These are phyloP conservation scores for Pestalotiopsis sp. DNA, from an alignment of 2,329 filamentous ascomycete species.

Conservation along the genomic window DNA sequence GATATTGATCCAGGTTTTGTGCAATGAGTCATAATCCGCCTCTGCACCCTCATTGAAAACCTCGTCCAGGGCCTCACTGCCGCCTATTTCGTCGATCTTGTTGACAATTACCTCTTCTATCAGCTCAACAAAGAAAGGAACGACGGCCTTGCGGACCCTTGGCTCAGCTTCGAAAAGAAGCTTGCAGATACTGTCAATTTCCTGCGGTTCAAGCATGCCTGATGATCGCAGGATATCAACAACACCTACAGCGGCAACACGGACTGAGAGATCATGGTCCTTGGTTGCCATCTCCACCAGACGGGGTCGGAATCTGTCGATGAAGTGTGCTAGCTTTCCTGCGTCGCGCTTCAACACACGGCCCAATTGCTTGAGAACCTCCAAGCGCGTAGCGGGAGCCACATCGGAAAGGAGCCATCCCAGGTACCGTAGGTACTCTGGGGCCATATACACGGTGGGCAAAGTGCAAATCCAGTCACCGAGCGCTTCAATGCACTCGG, in stretches of 20 bases:
- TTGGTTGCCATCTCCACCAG: constrained; percentile 91
- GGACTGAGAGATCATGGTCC: constrained; percentile 80
- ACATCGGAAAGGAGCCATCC: constrained; percentile 94
- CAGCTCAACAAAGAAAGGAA: constrained; percentile 87
- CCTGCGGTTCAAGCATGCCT: constrained; percentile 86
- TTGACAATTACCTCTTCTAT: constrained; percentile 80
- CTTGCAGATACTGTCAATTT: constrained; percentile 86
- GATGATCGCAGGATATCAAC: constrained; percentile 81
- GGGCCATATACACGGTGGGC: constrained; percentile 88
- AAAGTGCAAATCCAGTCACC: constrained; percentile 87
- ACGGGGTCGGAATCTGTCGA: constrained; percentile 84
- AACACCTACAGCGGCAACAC: constrained; percentile 78
- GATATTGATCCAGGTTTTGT: constrained; percentile 84
- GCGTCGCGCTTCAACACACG: constrained; percentile 80
- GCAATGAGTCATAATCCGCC: constrained; percentile 76
- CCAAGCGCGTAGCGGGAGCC: constrained; percentile 73
- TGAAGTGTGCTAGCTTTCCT: constrained; percentile 87
- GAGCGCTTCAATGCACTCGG: constrained; percentile 84
- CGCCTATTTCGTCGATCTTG: constrained; percentile 83
- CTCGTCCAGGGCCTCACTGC: constrained; percentile 77
- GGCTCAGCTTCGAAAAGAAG: constrained; percentile 88
- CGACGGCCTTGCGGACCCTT: constrained; percentile 84
- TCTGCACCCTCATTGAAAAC: constrained; percentile 71
- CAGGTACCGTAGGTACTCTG: constrained; percentile 86
- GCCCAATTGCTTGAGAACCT: constrained; percentile 82